Percentiles rank a stretch among this genome's conserved stretches.
Conservation (phyloP, 192 early-diverging fungal genomes). For the Blastocladiella britannica region DNA sequence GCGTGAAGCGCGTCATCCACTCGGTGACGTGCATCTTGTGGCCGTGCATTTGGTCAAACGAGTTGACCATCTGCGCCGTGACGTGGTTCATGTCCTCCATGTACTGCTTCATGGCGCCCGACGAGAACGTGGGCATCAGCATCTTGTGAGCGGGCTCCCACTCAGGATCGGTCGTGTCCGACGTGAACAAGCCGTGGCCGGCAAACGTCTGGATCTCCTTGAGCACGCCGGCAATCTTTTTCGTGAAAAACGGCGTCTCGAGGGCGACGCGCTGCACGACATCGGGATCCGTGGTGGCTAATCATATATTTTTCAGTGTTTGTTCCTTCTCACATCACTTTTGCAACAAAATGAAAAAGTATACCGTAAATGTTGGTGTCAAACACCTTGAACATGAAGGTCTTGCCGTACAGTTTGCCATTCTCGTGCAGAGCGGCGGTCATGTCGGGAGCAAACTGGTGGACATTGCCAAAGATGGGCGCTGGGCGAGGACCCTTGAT, state of each 20-base stretch:
- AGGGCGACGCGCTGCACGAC: slow-evolving; percentile 18
- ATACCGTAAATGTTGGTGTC: too few relatives aligned
- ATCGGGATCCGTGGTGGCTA: slow-evolving; percentile 17
- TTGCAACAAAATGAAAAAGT: too few relatives aligned
- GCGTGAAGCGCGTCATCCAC: slow-evolving; percentile 31
- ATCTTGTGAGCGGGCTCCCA: slow-evolving; percentile 36
- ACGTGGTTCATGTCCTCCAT: slow-evolving; percentile 18
- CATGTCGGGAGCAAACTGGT: slow-evolving; percentile 2
- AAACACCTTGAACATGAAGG: too few relatives aligned
- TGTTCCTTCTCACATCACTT: slow-evolving; percentile 18
- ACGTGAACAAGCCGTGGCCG: slow-evolving; percentile 28
- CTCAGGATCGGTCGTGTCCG: slow-evolving; percentile 20
- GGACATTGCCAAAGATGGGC: slow-evolving; percentile 2
- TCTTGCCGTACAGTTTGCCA: slow-evolving; percentile 2
- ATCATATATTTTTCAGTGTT: slow-evolving; percentile 11
- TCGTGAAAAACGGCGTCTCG: slow-evolving; percentile 33
- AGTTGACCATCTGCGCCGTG: slow-evolving; percentile 9
- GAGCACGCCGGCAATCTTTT: slow-evolving; percentile 16
- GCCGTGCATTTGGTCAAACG: slow-evolving; percentile 12
- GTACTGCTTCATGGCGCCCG: slow-evolving; percentile 18
- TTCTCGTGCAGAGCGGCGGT: neutral
- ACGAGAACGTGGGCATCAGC: slow-evolving; percentile 32
- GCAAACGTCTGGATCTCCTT: slow-evolving; percentile 20
- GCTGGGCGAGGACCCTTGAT: neutral
- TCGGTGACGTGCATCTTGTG: slow-evolving; percentile 15